A percentile compares a stretch with the other conserved stretches of the same genome.
These are phyloP conservation scores for Thuidium tamariscinum DNA, from an alignment of 225 moss, liverwort and hornwort genomes.

Conservation along the genomic window DNA sequence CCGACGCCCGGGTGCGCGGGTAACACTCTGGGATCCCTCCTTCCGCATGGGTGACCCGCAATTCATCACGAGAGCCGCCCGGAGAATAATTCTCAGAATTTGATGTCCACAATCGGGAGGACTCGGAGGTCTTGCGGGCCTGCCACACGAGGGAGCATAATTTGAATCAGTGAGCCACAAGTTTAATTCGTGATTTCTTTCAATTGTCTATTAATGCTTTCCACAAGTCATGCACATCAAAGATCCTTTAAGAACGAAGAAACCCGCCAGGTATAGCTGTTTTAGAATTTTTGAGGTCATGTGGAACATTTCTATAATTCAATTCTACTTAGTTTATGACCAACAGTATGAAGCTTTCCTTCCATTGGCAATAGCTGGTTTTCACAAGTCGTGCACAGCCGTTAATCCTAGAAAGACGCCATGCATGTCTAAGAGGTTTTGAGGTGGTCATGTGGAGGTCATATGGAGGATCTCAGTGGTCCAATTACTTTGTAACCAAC, in stretches of 20 bases:
- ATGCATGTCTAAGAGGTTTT: too few species aligned
- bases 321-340: background rate
- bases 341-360: background rate
- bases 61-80: background rate
- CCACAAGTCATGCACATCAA: background rate
- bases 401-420: background rate
- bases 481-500: background rate
- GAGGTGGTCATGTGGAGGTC: background rate
- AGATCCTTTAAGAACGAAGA: background rate
- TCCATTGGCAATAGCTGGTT: background rate
- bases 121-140: slow-evolving; percentile 15
- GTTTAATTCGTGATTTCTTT: background rate
- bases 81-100: background rate
- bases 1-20: slow-evolving; percentile 3
- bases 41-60: background rate
- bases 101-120: slow-evolving; percentile 12
- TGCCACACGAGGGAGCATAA: background rate
- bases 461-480: background rate
- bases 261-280: background rate
- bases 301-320: background rate
- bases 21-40: background rate
- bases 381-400: background rate
- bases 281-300: background rate
- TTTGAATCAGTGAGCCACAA: background rate
- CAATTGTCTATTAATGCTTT: background rate